A percentile compares a stretch with the other conserved stretches of the same genome.
phyloP scores from a whole-genome alignment of 2,329 filamentous ascomycete species.

The Diplodia scrobiculata region DNA sequence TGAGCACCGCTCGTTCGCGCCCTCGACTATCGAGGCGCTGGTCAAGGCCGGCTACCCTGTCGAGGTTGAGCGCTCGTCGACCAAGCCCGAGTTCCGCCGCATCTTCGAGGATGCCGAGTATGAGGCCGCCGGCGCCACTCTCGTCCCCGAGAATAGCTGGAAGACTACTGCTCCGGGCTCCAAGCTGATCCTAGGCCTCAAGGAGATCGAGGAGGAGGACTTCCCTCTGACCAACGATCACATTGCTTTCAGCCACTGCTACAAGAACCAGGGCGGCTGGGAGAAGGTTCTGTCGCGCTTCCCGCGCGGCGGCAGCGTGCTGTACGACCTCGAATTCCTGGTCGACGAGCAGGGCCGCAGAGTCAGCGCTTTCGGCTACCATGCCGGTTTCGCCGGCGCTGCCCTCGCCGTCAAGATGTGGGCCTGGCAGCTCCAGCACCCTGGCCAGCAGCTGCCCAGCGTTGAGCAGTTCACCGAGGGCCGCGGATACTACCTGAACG shows the following conservation, averaged over 20 bases:
- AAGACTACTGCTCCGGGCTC: conserved; percentile 41
- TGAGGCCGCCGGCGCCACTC: conserved; percentile 43
- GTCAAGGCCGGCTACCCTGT: conserved; percentile 47
- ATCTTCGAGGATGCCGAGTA: conserved; percentile 50
- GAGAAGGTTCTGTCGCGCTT: conserved; percentile 77
- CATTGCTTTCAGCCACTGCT: conserved; percentile 49
- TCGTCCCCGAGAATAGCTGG: conserved; percentile 46
- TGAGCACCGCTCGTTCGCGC: conserved; percentile 48
- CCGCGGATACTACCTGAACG: conserved; percentile 68
- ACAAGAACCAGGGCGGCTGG: conserved; percentile 60
- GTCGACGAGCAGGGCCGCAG: conserved; percentile 70
- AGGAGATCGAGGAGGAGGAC: conserved; percentile 47
- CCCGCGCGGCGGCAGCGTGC: conserved; percentile 70
- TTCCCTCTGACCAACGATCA: conserved; percentile 46
- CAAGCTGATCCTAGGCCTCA: conserved; percentile 48
- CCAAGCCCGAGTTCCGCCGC: conserved; percentile 43
- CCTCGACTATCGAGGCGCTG: conserved; percentile 46
- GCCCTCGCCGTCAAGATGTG: conserved; percentile 65
- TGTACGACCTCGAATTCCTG: conserved; percentile 87
- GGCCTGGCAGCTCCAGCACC: conserved; percentile 77
- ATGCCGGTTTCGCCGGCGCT: conserved; percentile 51
- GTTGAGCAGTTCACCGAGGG: conserved; percentile 57
- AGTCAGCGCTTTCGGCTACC: conserved; percentile 69
- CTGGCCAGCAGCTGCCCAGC: conserved; percentile 66
- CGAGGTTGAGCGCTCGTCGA: conserved; percentile 46